Base-by-base conservation (phyloP, 2,329 filamentous ascomycete species). In the Fusarium fracticaudum region DNA sequence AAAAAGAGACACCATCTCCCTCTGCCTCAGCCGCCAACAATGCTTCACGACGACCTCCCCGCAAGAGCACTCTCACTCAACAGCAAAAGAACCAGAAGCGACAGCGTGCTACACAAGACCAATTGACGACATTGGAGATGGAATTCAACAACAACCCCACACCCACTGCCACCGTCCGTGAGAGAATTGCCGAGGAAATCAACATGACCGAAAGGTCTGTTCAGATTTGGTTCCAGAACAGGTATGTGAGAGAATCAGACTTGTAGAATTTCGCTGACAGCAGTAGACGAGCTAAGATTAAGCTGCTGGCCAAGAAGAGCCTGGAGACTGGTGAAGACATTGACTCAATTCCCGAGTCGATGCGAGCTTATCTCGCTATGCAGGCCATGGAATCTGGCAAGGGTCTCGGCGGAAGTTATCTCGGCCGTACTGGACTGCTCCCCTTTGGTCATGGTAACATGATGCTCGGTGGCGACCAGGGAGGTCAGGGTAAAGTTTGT, bases 121-220 rank as follows among this genome's bases (percentile, higher is more conserved):
- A 99, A 85, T 87, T 99, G 74, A 90, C 95, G 37, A 97, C 95
- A 1, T 87, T 99, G 63, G 96, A 99, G 84, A 86, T 95, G 75
- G 96, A 99, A 84, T 99, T 99, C 87, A 98, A 97, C 89, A 98
- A 98, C 88, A 99, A 99, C 85, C 96, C 96, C 2, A 99, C 96
- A 6, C 96, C 96, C 17, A 98, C 95, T 29, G 96, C 95, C 57
- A 91, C 92, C 53, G 96, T 98, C 13, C 90, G 96, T 64, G 95
- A 98, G 83, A 89, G 94, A 78, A 98, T 99, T 83, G 96, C 96
- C 8, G 90, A 94, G 59, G 95, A 98, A 80, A 99, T 99, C 86
- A 98, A 98, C 87, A 99, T 99, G 96, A 99, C 96, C 55, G 96
- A 99, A 86, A 92, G 96, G 82, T 99, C 96, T 76, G 96, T 99